phyloP scores from a whole-genome alignment of 2,329 filamentous ascomycete species.

The Penicillium sp. region DNA sequence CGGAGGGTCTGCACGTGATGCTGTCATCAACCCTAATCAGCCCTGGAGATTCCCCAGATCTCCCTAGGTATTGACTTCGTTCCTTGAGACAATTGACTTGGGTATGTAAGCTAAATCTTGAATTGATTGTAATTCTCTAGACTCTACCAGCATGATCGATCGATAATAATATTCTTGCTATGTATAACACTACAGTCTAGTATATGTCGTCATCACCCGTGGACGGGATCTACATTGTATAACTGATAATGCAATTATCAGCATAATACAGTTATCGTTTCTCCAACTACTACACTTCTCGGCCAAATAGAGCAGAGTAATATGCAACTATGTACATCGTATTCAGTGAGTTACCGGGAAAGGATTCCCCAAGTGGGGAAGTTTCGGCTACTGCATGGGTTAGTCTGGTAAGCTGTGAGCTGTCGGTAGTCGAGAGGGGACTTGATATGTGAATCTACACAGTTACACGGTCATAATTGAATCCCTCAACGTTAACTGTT shows the following conservation, averaged over 20 bases:
- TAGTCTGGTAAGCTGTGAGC: neutral
- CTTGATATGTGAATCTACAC: neutral
- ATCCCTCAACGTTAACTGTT: neutral
- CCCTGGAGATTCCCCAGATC: neutral
- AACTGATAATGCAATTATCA: neutral
- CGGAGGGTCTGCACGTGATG: constrained; percentile 17
- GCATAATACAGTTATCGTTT: neutral
- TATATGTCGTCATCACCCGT: neutral
- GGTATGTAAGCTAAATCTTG: neutral
- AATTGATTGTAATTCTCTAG: neutral
- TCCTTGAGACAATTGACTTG: neutral
- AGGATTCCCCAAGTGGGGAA: neutral
- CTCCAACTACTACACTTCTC: neutral
- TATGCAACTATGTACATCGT: neutral
- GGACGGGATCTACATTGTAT: neutral
- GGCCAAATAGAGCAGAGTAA: neutral
- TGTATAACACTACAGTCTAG: neutral
- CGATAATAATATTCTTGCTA: neutral
- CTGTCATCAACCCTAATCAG: constrained; percentile 2
- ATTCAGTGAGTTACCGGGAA: neutral
- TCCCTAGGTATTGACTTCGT: neutral
- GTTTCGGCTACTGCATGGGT: neutral
- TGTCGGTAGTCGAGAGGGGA: neutral
- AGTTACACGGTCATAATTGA: neutral
- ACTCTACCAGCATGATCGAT: neutral